A percentile compares a stretch with the other conserved stretches of the same genome.
Conservation (phyloP, 805 yeast genomes). For the Starmerella geochares region DNA sequence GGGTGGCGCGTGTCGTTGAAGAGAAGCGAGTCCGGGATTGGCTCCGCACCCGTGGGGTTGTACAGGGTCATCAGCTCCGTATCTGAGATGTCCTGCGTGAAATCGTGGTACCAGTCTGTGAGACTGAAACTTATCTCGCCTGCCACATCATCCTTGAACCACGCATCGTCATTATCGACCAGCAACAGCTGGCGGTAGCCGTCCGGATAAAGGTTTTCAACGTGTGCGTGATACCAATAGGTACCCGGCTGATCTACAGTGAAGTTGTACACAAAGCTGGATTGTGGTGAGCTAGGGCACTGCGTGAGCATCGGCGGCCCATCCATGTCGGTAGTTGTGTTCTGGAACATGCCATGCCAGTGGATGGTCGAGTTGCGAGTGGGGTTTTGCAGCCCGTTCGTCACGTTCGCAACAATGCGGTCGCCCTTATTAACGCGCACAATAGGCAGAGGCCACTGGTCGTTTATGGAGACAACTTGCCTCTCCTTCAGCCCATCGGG, state of each 20-base stretch:
- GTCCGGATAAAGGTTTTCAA: slow-evolving; percentile 82
- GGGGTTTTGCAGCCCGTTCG: slow-evolving; percentile 56
- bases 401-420: slow-evolving; percentile 57
- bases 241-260: slow-evolving; percentile 83
- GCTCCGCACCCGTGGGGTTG: slow-evolving; percentile 98
- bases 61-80: slow-evolving; percentile 52
- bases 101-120: slow-evolving; percentile 81
- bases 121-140: slow-evolving; percentile 63
- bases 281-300: slow-evolving; percentile 82
- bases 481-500: slow-evolving; percentile 50
- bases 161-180: slow-evolving; percentile 58
- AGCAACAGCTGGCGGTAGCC: slow-evolving; percentile 56
- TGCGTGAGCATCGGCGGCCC: slow-evolving; percentile 84
- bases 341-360: slow-evolving; percentile 88
- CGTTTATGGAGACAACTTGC: slow-evolving; percentile 52
- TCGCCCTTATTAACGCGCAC: slow-evolving; percentile 72
- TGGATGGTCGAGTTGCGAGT: slow-evolving; percentile 64
- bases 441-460: slow-evolving; percentile 79
- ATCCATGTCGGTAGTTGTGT: slow-evolving; percentile 68
- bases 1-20: slow-evolving; percentile 60
- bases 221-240: slow-evolving; percentile 96
- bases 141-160: slow-evolving; percentile 55
- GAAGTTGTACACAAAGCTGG: slow-evolving; percentile 71
- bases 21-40: slow-evolving; percentile 73
- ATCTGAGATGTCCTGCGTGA: slow-evolving; percentile 39